A percentile compares a stretch with the other conserved stretches of the same genome.
Evolutionary conservation across 805 yeast species (phyloP).

Genomic region (Geotrichum ghanense): DNA sequence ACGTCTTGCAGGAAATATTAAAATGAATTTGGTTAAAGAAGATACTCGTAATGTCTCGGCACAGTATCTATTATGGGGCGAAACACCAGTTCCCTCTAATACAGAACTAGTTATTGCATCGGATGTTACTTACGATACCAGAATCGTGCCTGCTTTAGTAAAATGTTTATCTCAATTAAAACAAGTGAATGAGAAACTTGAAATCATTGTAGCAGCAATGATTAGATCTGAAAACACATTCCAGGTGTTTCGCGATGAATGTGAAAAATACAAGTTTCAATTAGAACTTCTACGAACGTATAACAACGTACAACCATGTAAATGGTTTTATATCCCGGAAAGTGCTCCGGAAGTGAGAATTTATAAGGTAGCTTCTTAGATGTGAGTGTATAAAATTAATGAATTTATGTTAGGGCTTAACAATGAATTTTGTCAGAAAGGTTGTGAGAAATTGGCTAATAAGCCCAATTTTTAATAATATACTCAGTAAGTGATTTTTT

Average conservation of each 20-base stretch:
- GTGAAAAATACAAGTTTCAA: constrained; percentile 18
- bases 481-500: no score
- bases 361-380: constrained; percentile 1
- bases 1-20: constrained; percentile 33
- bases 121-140: constrained; percentile 76
- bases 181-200: constrained; percentile 8
- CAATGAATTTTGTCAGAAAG: no score
- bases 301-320: not conserved
- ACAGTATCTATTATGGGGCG: constrained; percentile 15
- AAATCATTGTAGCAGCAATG: constrained; percentile 56
- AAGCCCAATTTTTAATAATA: no score
- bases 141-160: constrained; percentile 45
- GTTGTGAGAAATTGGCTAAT: no score
- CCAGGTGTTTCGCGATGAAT: constrained; percentile 30
- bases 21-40: constrained; percentile 28
- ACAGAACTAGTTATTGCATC: constrained; percentile 59
- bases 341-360: constrained; percentile 3
- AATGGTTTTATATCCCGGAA: constrained; percentile 1
- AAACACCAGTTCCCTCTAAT: constrained; percentile 15
- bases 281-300: constrained; percentile 7
- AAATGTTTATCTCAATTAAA: constrained; percentile 29
- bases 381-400: no score
- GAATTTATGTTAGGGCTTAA: no score
- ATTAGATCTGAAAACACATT: constrained; percentile 50
- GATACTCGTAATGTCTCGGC: constrained; percentile 7